Conservation (phyloP, 768 basidiomycete genomes). For the Leccinum truebloodii region DNA sequence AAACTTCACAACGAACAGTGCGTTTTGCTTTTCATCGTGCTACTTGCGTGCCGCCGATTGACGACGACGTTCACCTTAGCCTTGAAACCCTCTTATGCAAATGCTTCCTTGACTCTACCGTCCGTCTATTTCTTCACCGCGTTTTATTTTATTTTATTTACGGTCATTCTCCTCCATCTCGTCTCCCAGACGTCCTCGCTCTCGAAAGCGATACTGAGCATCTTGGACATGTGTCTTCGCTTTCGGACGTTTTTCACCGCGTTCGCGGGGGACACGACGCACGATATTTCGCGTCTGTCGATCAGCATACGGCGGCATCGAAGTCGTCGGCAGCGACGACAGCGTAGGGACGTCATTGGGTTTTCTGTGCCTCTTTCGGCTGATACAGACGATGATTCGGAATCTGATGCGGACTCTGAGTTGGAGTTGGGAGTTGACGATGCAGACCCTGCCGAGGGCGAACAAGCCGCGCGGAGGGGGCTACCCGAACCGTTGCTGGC, state of each 20-base stretch:
- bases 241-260: conserved; percentile 66
- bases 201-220: conserved; percentile 62
- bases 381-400: conserved; percentile 37
- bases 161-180: not conserved
- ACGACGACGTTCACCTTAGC: conserved; percentile 35
- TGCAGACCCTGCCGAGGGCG: not conserved
- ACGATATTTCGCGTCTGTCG: conserved; percentile 52
- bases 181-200: conserved; percentile 58
- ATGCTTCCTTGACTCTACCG: conserved; percentile 65
- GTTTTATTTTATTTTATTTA: not conserved
- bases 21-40: conserved; percentile 25
- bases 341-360: conserved; percentile 59
- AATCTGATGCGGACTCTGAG: conserved; percentile 36
- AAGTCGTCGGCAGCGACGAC: conserved; percentile 57
- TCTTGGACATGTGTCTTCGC: conserved; percentile 73
- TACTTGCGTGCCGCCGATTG: not conserved
- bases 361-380: conserved; percentile 45
- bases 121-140: conserved; percentile 30
- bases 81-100: conserved; percentile 59
- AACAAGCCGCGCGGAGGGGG: conserved; percentile 21
- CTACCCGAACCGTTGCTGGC: conserved; percentile 35
- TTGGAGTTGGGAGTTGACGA: not conserved
- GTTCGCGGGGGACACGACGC: conserved; percentile 61
- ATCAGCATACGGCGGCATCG: conserved; percentile 59
- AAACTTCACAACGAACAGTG: conserved; percentile 68